phyloP scores from a whole-genome alignment of 768 basidiomycete species.

The Pluteus cervinus region DNA sequence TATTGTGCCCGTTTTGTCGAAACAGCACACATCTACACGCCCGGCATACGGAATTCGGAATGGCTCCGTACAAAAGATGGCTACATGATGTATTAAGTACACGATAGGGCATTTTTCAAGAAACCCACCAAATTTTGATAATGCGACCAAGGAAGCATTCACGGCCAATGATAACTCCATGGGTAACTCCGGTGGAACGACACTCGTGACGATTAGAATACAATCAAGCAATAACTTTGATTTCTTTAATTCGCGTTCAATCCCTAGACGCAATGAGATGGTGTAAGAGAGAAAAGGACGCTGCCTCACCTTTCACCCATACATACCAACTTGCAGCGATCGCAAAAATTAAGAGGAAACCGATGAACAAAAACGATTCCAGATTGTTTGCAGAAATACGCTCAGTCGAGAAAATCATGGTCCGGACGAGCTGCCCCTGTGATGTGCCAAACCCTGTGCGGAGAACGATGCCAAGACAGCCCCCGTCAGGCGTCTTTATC shows the following conservation, averaged over 20 bases:
- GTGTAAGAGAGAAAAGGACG: not conserved
- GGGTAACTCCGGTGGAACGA: slow-evolving; percentile 95
- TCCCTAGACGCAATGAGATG: slow-evolving; percentile 40
- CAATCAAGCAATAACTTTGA: slow-evolving; percentile 94
- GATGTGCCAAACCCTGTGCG: slow-evolving; percentile 97
- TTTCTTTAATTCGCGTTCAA: slow-evolving; percentile 90
- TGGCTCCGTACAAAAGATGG: slow-evolving; percentile 98
- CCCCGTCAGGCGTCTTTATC: slow-evolving; percentile 79
- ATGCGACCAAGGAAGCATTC: slow-evolving; percentile 88
- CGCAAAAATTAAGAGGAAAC: slow-evolving; percentile 95
- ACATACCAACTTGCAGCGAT: slow-evolving; percentile 98
- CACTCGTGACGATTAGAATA: slow-evolving; percentile 93
- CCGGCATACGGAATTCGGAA: slow-evolving; percentile 97
- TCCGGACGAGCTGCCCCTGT: slow-evolving; percentile 94
- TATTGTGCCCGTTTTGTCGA: slow-evolving; percentile 99
- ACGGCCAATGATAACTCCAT: slow-evolving; percentile 98
- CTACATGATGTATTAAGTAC: slow-evolving; percentile 21
- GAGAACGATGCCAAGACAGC: slow-evolving; percentile 88
- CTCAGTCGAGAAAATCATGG: slow-evolving; percentile 99
- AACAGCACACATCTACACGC: slow-evolving; percentile 96
- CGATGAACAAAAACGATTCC: slow-evolving; percentile 96
- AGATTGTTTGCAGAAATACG: slow-evolving; percentile 94
- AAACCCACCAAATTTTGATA: slow-evolving; percentile 89
- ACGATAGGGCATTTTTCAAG: slow-evolving; percentile 7
- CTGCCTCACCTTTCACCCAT: slow-evolving; percentile 79